phyloP scores from a whole-genome alignment of 441 rosid species.

The Macaranga tanarius region DNA sequence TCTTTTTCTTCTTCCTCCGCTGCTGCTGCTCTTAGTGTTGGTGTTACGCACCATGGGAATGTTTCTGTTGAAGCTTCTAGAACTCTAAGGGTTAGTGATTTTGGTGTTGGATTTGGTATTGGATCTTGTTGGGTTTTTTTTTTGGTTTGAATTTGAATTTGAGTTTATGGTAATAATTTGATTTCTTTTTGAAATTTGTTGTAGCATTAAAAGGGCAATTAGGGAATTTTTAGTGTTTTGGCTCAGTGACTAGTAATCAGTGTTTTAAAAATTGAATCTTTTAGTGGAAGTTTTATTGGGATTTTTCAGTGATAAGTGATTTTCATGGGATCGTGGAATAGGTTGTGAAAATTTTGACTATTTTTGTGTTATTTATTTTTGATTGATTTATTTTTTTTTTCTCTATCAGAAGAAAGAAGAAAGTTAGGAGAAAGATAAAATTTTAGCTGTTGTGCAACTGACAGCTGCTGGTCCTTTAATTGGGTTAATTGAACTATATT shows the following conservation, averaged over 20 bases:
- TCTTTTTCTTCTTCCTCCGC: conserved; percentile 38
- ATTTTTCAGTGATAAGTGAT: not conserved
- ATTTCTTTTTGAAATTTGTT: not conserved
- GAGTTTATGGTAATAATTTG: conserved; percentile 8
- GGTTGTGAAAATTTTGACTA: not conserved
- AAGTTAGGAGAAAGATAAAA: not conserved
- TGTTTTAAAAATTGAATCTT: not conserved
- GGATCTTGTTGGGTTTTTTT: conserved; percentile 19
- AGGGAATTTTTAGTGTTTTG: not conserved
- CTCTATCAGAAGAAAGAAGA: not conserved
- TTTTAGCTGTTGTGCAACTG: conserved; percentile 3
- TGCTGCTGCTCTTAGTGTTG: conserved; percentile 33
- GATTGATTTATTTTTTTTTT: not conserved
- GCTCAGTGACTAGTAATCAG: not conserved
- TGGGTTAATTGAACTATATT: not conserved
- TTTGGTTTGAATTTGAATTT: conserved; percentile 2
- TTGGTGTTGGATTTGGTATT: conserved; percentile 19
- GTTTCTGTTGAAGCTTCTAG: conserved; percentile 82
- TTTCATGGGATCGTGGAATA: not conserved
- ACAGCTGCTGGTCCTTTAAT: not conserved
- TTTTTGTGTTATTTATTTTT: not conserved
- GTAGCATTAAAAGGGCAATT: not conserved
- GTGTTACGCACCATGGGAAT: conserved; percentile 55
- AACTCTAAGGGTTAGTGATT: conserved; percentile 72
- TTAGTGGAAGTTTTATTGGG: not conserved